Evolutionary conservation across 2,329 filamentous ascomycete genomes (phyloP), one percentile per base, ranked within the genome.

Genomic region (Chrysoporthe puriensis): DNA sequence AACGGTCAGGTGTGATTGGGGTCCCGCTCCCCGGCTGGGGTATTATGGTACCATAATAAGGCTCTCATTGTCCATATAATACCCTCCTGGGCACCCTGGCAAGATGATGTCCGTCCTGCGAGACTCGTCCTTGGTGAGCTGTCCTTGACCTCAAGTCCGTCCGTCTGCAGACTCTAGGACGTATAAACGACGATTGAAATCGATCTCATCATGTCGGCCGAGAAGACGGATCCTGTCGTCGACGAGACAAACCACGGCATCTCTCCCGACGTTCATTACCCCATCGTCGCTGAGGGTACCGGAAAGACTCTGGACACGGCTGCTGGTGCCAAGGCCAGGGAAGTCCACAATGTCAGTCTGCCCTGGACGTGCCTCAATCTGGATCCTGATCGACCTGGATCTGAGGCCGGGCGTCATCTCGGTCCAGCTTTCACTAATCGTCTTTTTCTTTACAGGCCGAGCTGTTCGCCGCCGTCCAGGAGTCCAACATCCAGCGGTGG

Each of bases 401-500:
- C 3, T 4, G 9, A 32, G 50, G 11, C 21, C 16, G 14, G 36
- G 7, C 32, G 8, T 21, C 34, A 1, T 36, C 18, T 34, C 3
- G 62, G 26, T 13, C 56, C n/a, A 32, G 48, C 36, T 42, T 48
- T 65, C 21, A 60, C 71, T 71, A 64, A 72, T 48, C 42, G 56
- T 43, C 61, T 62, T 13, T 26, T 32, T 3, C 7, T 52, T 40
- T 16, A 4, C 40, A 84, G 82, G 82, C 83, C 73, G 82, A 84
- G 54, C 74, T 84, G 36, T 84, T 75, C 71, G 81, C 82, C 50
- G 82, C 82, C 52, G 74, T 84, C 57, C 75, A 82, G 62, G 82
- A 83, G 71, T 79, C 79, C 56, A 79, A 80, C 44, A 83, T 84
- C 67, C 75, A 80, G 46, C 72, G 75, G 36, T 78, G 78, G 76